Evolutionary conservation across 768 basidiomycete species (phyloP).

Genomic region (Mycena pura): DNA sequence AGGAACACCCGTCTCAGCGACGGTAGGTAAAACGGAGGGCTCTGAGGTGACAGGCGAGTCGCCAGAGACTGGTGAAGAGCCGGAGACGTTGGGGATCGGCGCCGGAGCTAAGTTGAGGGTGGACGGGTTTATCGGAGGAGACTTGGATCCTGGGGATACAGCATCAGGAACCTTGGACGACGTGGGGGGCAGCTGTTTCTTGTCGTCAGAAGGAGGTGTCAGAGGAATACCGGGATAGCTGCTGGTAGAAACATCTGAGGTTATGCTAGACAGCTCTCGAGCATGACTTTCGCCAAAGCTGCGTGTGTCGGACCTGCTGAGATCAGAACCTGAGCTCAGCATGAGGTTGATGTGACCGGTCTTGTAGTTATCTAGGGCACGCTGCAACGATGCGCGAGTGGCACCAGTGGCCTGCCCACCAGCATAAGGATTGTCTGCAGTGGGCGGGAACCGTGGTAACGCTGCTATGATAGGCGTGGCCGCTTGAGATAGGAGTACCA

Average conservation of each 20-base stretch:
- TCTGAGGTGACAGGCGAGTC: slow-evolving; percentile 37
- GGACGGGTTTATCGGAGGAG: slow-evolving; percentile 41
- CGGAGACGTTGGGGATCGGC: slow-evolving; percentile 37
- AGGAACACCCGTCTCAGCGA: slow-evolving; percentile 81
- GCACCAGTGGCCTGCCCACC: slow-evolving; percentile 70
- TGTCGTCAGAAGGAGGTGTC: slow-evolving; percentile 39
- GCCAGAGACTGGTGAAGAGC: slow-evolving; percentile 27
- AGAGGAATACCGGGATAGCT: slow-evolving; percentile 46
- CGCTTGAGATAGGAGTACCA: slow-evolving; percentile 76
- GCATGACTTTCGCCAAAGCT: slow-evolving; percentile 90
- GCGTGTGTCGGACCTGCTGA: slow-evolving; percentile 74
- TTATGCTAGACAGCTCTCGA: slow-evolving; percentile 68
- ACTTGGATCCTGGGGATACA: slow-evolving; percentile 5
- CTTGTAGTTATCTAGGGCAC: slow-evolving; percentile 79
- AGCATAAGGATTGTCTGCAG: slow-evolving; percentile 58
- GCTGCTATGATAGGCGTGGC: slow-evolving; percentile 65
- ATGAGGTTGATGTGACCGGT: slow-evolving; percentile 67
- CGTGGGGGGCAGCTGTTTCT: slow-evolving; percentile 21
- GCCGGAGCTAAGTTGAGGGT: slow-evolving; percentile 49
- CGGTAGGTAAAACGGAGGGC: slow-evolving; percentile 58
- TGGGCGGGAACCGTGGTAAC: slow-evolving; percentile 74
- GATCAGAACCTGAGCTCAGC: slow-evolving; percentile 55
- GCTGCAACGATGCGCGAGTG: slow-evolving; percentile 76
- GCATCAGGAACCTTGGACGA: neutral
- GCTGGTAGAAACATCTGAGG: slow-evolving; percentile 34